phyloP scores from a whole-genome alignment of 805 yeast genomes.

The Phaffomyces opuntiae region DNA sequence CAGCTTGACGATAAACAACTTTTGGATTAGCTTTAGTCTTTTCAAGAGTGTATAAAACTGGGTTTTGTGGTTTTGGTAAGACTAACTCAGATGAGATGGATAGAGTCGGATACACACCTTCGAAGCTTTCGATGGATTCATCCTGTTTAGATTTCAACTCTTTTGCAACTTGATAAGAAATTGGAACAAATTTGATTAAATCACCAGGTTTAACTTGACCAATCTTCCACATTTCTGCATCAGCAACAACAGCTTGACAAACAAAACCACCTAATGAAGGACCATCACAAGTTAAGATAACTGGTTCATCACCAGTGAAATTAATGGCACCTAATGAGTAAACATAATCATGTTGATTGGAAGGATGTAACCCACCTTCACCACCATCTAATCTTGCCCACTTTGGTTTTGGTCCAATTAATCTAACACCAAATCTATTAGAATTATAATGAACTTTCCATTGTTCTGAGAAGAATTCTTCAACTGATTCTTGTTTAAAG shows the following conservation, averaged over 20 bases:
- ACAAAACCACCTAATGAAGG: slow-evolving; percentile 97
- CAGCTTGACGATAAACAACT: slow-evolving; percentile 91
- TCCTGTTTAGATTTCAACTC: slow-evolving; percentile 58
- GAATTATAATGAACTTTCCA: slow-evolving; percentile 98
- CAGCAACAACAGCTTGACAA: slow-evolving; percentile 92
- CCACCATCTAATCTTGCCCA: slow-evolving; percentile 98
- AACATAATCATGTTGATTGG: slow-evolving; percentile 97
- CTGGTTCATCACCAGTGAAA: slow-evolving; percentile 98
- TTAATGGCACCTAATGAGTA: slow-evolving; percentile 95
- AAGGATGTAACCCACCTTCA: slow-evolving; percentile 96
- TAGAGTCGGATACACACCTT: slow-evolving; percentile 32
- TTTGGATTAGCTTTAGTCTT: slow-evolving; percentile 48
- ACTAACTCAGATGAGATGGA: slow-evolving; percentile 20
- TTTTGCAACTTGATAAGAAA: slow-evolving; percentile 62
- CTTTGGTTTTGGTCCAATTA: slow-evolving; percentile 90
- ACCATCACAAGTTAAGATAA: slow-evolving; percentile 93
- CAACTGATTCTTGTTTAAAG: slow-evolving; percentile 68
- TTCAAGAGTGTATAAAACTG: slow-evolving; percentile 55
- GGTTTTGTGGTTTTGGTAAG: slow-evolving; percentile 49
- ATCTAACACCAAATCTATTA: slow-evolving; percentile 91
- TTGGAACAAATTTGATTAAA: slow-evolving; percentile 68
- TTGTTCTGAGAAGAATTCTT: slow-evolving; percentile 63
- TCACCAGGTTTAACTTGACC: slow-evolving; percentile 98
- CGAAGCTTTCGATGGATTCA: slow-evolving; percentile 34
- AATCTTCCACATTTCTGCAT: slow-evolving; percentile 96